phyloP scores from a whole-genome alignment of 1,139 yeast genomes.

The Saccharomycopsis hybrid region DNA sequence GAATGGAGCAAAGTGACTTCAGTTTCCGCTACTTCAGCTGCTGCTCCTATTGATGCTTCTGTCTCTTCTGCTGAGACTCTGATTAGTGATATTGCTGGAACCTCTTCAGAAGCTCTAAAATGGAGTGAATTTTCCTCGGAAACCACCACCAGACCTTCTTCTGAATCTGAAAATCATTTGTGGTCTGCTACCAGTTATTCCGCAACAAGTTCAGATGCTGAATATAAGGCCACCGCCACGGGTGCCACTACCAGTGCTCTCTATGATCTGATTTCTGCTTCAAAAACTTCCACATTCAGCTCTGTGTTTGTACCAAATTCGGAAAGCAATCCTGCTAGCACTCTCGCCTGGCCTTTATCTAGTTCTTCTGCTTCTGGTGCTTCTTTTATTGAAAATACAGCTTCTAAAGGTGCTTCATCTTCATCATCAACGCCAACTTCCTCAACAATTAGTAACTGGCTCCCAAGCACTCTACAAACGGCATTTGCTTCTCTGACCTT shows the following conservation, averaged over 20 bases:
- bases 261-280: neutral
- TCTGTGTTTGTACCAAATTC: constrained; percentile 10
- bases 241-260: neutral
- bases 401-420: neutral
- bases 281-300: neutral
- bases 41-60: constrained; percentile 5
- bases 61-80: neutral
- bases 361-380: constrained; percentile 22
- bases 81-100: too few species aligned
- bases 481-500: neutral
- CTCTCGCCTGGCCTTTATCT: constrained; percentile 22
- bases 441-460: constrained; percentile 8
- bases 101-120: too few species aligned
- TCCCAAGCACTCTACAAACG: constrained; percentile 9
- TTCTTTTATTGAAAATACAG: neutral
- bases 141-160: too few species aligned
- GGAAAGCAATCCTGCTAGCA: constrained; percentile 11
- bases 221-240: neutral
- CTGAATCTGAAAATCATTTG: neutral
- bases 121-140: too few species aligned
- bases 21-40: neutral
- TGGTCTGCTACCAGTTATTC: neutral
- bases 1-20: too few species aligned
- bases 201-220: neutral
- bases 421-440: neutral